Conservation (phyloP, 2,329 filamentous ascomycete genomes). For the Colletotrichum filicis region DNA sequence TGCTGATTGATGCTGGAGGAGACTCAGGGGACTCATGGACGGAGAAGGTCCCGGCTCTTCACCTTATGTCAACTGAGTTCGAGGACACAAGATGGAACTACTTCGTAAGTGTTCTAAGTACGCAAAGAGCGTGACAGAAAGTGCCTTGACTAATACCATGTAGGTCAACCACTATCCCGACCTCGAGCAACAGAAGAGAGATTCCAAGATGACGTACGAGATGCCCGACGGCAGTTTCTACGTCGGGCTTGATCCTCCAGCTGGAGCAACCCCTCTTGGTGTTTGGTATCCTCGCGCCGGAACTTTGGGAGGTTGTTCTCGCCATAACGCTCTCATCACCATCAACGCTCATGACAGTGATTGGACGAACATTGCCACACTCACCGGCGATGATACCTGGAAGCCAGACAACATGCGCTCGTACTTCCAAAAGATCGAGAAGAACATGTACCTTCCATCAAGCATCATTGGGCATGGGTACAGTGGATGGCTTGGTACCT, state of each 20-base stretch:
- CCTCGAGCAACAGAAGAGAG: constrained; percentile 53
- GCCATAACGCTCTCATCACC: constrained; percentile 70
- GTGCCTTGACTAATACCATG: not conserved
- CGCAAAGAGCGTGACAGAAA: not conserved
- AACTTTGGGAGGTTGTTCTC: constrained; percentile 61
- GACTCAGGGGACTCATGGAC: constrained; percentile 53
- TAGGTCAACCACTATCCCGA: constrained; percentile 70
- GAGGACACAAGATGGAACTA: constrained; percentile 34
- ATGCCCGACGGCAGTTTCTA: constrained; percentile 48
- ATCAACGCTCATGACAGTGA: constrained; percentile 69
- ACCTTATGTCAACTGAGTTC: constrained; percentile 32
- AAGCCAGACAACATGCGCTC: constrained; percentile 66
- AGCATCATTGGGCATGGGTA: constrained; percentile 58
- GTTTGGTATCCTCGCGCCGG: constrained; percentile 55
- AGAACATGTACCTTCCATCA: constrained; percentile 59
- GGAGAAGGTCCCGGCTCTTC: constrained; percentile 22
- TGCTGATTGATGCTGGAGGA: constrained; percentile 68
- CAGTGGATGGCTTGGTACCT: constrained; percentile 58
- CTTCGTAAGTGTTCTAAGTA: not conserved
- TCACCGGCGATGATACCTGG: constrained; percentile 72
- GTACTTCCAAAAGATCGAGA: constrained; percentile 67
- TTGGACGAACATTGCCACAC: constrained; percentile 64
- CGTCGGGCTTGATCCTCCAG: constrained; percentile 37
- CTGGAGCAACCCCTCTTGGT: constrained; percentile 38
- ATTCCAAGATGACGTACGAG: constrained; percentile 59